phyloP scores from a whole-genome alignment of 2,329 filamentous ascomycete species.

The Mollisia scopiformis region DNA sequence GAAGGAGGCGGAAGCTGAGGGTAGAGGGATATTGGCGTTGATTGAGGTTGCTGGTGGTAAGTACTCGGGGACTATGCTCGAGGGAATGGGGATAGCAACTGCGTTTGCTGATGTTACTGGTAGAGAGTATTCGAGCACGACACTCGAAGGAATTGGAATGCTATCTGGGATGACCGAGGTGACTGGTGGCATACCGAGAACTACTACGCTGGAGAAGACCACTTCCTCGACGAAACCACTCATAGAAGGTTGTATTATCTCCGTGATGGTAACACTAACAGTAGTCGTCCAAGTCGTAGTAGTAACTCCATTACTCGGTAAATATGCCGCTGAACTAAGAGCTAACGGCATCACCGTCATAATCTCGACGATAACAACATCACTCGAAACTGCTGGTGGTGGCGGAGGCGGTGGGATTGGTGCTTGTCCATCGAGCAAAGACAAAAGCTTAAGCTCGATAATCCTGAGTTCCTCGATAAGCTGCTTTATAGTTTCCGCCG shows the following conservation, averaged over 20 bases:
- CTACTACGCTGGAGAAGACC: too few relatives aligned
- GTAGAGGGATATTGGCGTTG: background rate
- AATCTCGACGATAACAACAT: background rate
- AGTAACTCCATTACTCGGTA: background rate
- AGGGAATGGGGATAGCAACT: too few relatives aligned
- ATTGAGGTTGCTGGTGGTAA: background rate
- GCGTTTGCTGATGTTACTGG: too few relatives aligned
- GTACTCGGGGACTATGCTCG: too few relatives aligned
- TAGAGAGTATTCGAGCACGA: too few relatives aligned
- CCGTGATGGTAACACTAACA: background rate
- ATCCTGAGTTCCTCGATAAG: constrained; percentile 10
- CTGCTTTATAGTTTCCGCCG: constrained; percentile 5
- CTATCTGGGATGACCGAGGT: too few relatives aligned
- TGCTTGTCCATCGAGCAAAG: background rate
- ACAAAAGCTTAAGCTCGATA: constrained; percentile 5
- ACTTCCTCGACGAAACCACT: background rate
- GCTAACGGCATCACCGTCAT: background rate
- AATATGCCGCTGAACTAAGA: background rate
- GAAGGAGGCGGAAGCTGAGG: constrained; percentile 1
- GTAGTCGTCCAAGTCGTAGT: constrained; percentile 4
- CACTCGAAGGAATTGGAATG: too few relatives aligned
- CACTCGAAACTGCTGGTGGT: background rate
- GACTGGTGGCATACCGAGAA: too few relatives aligned
- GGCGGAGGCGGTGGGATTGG: background rate
- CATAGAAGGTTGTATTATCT: too few relatives aligned